These are phyloP conservation scores for Lasiosphaeriaceae sp. DNA, from an alignment of 495 filamentous ascomycete genomes.

Conservation along the genomic window DNA sequence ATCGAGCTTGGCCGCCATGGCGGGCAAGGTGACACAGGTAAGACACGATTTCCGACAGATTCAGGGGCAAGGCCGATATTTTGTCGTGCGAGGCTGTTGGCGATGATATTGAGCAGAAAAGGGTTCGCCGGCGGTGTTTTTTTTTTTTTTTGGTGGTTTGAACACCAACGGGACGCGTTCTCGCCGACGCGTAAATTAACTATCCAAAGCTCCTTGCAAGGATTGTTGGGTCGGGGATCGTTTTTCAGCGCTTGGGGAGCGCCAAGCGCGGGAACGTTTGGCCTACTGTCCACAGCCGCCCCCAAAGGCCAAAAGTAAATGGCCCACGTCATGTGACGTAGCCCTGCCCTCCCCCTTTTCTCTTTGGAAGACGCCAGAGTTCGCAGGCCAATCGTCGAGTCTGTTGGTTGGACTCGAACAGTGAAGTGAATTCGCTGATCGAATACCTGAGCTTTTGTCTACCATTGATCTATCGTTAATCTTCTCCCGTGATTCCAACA, in stretches of 20 bases:
- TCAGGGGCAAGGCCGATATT: background rate
- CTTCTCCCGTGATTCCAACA: background rate
- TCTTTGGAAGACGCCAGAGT: too few relatives aligned
- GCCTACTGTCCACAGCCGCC: too few relatives aligned
- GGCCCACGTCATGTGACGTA: background rate
- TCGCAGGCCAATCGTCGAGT: too few relatives aligned
- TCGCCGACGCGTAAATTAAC: constrained; percentile 9
- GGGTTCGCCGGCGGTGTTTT: too few relatives aligned
- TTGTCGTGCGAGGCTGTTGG: background rate
- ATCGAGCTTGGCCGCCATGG: constrained; percentile 41
- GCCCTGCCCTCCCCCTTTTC: background rate
- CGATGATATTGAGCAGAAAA: background rate
- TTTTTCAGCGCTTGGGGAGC: constrained; percentile 6
- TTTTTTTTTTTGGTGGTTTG: background rate
- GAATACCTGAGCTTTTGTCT: constrained; percentile 7
- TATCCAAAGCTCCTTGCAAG: background rate
- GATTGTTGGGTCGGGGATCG: background rate
- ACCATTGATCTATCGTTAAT: background rate
- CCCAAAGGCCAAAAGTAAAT: background rate
- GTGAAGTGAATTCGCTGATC: too few relatives aligned
- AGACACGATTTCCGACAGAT: background rate
- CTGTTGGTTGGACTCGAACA: too few relatives aligned
- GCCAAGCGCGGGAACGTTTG: background rate
- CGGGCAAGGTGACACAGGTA: background rate
- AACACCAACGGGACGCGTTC: background rate